These are phyloP conservation scores for Mycena indigotica DNA, from an alignment of 768 basidiomycete genomes.

Conservation along the genomic window DNA sequence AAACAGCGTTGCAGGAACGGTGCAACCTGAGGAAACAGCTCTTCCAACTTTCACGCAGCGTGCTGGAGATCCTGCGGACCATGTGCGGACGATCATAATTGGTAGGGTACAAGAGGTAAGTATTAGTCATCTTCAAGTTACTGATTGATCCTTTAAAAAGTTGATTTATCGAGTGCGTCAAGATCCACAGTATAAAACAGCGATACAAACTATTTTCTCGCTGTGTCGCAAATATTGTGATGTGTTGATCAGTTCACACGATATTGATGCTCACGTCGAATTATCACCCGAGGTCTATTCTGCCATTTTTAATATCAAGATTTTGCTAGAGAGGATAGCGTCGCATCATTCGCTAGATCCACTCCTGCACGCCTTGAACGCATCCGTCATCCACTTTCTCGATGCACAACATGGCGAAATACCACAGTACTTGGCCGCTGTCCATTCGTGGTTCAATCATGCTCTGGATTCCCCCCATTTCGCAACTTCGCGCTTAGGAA, in stretches of 20 bases:
- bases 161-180: conserved; percentile 33
- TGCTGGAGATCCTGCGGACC: conserved; percentile 25
- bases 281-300: conserved; percentile 20
- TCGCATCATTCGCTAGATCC: conserved; percentile 36
- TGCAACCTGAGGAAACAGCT: conserved; percentile 18
- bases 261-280: conserved; percentile 6
- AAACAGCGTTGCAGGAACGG: conserved; percentile 31
- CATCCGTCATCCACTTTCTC: conserved; percentile 14
- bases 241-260: conserved; percentile 24
- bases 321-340: conserved; percentile 37
- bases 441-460: conserved; percentile 25
- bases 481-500: conserved; percentile 26
- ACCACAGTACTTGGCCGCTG: conserved; percentile 19
- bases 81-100: conserved; percentile 30
- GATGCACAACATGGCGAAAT: conserved; percentile 22
- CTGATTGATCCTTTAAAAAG: conserved; percentile 11
- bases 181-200: conserved; percentile 34
- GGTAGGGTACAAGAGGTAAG: conserved; percentile 35
- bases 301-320: conserved; percentile 33
- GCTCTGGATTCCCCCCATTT: conserved; percentile 28
- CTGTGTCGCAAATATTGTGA: conserved; percentile 37
- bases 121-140: neutral
- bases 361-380: conserved; percentile 27
- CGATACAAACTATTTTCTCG: conserved; percentile 33
- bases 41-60: conserved; percentile 27